Percentiles rank a stretch among this genome's conserved stretches.
Evolutionary conservation across 2,329 filamentous ascomycete species (phyloP).

Genomic region (Coniochaeta sp.): DNA sequence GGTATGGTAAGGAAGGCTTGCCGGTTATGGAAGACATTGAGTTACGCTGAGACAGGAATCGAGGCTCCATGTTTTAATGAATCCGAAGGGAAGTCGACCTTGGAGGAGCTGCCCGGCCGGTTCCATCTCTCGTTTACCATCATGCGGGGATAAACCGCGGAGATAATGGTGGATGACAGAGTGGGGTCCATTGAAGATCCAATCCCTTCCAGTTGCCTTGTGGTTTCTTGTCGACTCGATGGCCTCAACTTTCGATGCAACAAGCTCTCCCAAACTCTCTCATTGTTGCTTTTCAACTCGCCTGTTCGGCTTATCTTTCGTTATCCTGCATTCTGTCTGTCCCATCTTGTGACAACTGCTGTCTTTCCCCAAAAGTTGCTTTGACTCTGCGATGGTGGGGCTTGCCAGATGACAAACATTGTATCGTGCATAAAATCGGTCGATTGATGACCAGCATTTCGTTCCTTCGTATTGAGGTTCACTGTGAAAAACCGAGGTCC

Average conservation of each 20-base stretch:
- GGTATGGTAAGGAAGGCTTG: too few species aligned
- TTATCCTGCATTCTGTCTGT: neutral
- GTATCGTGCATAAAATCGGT: neutral
- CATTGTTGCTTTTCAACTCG: neutral
- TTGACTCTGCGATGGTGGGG: neutral
- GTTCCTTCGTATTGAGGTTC: neutral
- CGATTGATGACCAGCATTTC: neutral
- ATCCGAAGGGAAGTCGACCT: too few species aligned
- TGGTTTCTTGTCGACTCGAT: neutral
- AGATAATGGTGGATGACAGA: too few species aligned
- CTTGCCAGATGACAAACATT: neutral
- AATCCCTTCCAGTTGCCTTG: too few species aligned
- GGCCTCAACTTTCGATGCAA: neutral
- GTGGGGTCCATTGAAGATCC: too few species aligned
- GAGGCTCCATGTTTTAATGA: too few species aligned
- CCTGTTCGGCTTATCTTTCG: neutral
- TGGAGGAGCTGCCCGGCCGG: too few species aligned
- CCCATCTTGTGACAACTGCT: neutral
- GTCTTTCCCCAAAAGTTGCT: neutral
- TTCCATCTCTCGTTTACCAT: too few species aligned
- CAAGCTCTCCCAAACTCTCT: neutral
- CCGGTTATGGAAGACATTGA: too few species aligned
- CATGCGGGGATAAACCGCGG: too few species aligned
- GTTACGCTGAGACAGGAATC: too few species aligned
- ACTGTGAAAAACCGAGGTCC: neutral